Evolutionary conservation across 192 early-diverging fungal species (phyloP), one percentile per base, ranked within the genome.

Genomic region (Entomortierella parvispora): DNA sequence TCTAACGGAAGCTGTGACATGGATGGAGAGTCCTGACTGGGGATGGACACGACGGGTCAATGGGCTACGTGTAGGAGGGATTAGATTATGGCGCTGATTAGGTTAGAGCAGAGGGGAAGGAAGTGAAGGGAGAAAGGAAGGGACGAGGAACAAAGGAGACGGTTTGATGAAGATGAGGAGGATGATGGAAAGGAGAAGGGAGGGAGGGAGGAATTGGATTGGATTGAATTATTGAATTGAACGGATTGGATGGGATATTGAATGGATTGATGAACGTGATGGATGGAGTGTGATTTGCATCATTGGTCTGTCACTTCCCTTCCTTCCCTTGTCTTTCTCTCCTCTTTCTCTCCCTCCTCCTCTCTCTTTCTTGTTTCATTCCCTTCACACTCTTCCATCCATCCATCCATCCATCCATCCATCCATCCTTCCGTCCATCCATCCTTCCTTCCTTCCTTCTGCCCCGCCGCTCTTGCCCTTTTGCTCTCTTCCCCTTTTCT

Each of bases 291-390:
- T n/a, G n/a, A n/a, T n/a, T n/a, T n/a, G n/a, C n/a, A n/a, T n/a
- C n/a, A n/a, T n/a, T n/a, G n/a, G n/a, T n/a, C n/a, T n/a, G n/a
- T n/a, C n/a, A n/a, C n/a, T n/a, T n/a, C n/a, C n/a, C n/a, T n/a
- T n/a, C n/a, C n/a, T n/a, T n/a, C n/a, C n/a, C 31, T 33, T 56
- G 28, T 34, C 54, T 34, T 34, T 34, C 54, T 33, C 34, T 56
- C 31, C 34, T 56, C 54, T 56, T 56, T 32, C 28, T 34, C 54
- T 20, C 54, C 54, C 18, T 14, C 34, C 8, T 15, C 25, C 50
- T 52, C 26, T 15, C 22, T 31, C 15, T 31, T 29, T 17, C 11
- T 5, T 22, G 22, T 33, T 29, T 29, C 14, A 15, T 53, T 31
- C 31, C 14, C 4, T 55, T 43, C n/a, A 6, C 31, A 14, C 42